Evolutionary conservation across 768 basidiomycete genomes (phyloP), one percentile per base, ranked within the genome.

Genomic region (Crepidotus variabilis): DNA sequence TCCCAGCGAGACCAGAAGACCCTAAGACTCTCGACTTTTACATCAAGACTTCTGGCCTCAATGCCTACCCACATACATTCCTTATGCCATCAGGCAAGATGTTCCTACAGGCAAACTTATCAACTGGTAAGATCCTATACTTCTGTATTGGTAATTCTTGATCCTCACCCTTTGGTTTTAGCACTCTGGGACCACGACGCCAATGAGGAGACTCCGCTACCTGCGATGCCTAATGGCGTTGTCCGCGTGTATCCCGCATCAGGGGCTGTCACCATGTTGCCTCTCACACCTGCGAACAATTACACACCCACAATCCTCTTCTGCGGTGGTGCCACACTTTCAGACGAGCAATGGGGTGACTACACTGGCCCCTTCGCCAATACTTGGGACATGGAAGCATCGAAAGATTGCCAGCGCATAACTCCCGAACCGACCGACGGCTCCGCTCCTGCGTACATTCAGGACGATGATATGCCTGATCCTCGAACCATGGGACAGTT

Each of bases 401-500:
- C 88, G 4, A 61, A 68, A 7, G 87, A 90, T 63, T 92, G 90
- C 68, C 90, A 90, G 57, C 80, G 88, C 34, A 86, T 98, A 63
- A 92, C 88, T 0, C 94, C 96, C 0, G 93, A 96, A 66, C 91
- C 91, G 34, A 65, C 67, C 1, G 87, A 87, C 51, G 87, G 87
- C 2, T 83, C 86, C 0, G 36, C 76, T 2, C 77, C 85, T 0
- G 70, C 63, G 0, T 92, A 90, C 65, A 72, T 75, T 5, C 79
- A 89, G 62, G 92, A 93, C 59, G 93, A 95, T 59, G 70, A 83
- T 55, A 84, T 94, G 79, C 74, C 83, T 11, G 78, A 86, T 58
- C 82, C 84, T 0, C 82, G 93, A 14, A 91, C 89, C 23, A 98
- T 98, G 94, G 90, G 93, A 9, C 90, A 93, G 66, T 93, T 96